These are phyloP conservation scores for Trifolium fragiferum DNA, from an alignment of 306 rosid genomes.

Conservation along the genomic window DNA sequence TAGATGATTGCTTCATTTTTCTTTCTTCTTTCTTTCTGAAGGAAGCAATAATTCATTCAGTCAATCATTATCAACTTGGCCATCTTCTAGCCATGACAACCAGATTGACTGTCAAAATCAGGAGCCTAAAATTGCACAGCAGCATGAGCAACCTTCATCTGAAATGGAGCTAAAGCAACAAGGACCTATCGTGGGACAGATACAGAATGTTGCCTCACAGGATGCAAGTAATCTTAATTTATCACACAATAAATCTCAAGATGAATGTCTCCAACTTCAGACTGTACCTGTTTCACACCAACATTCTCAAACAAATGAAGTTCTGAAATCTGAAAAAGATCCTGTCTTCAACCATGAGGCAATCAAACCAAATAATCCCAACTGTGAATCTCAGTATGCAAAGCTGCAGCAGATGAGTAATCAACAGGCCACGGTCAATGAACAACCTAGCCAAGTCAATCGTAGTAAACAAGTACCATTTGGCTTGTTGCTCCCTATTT, in stretches of 20 bases:
- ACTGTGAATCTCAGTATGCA: conserved; percentile 71
- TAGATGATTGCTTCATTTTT: conserved; percentile 41
- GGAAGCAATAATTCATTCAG: conserved; percentile 63
- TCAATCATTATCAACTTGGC: conserved; percentile 59
- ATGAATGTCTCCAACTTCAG: conserved; percentile 55
- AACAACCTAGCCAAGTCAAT: conserved; percentile 62
- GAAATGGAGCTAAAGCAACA: conserved; percentile 62
- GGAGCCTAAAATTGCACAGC: conserved; percentile 53
- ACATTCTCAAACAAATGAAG: conserved; percentile 57
- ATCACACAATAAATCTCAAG: conserved; percentile 63
- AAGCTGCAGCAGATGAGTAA: conserved; percentile 93
- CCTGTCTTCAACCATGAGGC: conserved; percentile 51
- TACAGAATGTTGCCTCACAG: conserved; percentile 53
- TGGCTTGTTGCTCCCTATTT: conserved; percentile 74
- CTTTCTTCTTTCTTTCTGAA: conserved; percentile 50
- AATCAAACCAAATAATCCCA: conserved; percentile 56
- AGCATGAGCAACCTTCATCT: conserved; percentile 63
- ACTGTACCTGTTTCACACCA: conserved; percentile 56
- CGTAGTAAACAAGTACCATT: conserved; percentile 80
- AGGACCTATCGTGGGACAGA: conserved; percentile 53
- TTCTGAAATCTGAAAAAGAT: conserved; percentile 59
- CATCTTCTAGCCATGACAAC: conserved; percentile 51
- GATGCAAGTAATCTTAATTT: conserved; percentile 48
- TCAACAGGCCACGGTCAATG: conserved; percentile 76
- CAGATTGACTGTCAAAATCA: conserved; percentile 58